Percentiles rank a stretch among this genome's conserved stretches.
These are phyloP conservation scores for Lactifluus hygrophoroides DNA, from an alignment of 768 basidiomycete genomes.

Conservation along the genomic window DNA sequence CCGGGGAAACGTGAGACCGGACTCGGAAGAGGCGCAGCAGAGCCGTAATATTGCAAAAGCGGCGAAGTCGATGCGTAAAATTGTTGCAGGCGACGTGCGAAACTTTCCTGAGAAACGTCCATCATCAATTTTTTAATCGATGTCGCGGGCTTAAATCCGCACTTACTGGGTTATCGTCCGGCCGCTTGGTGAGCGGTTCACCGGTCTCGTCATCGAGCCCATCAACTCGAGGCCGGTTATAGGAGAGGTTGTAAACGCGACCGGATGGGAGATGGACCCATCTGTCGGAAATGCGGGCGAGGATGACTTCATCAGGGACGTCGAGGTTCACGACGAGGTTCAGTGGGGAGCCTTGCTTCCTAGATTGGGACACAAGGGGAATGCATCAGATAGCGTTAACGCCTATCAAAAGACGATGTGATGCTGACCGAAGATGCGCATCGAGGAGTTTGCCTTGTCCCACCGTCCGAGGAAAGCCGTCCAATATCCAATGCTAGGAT, in stretches of 20 bases:
- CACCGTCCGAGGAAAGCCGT: conserved; percentile 87
- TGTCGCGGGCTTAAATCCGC: no score
- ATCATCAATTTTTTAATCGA: no score
- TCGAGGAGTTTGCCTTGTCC: conserved; percentile 78
- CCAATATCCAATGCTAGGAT: conserved; percentile 87
- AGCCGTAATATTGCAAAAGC: conserved; percentile 61
- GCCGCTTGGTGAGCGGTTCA: conserved; percentile 77
- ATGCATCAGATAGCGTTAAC: background rate
- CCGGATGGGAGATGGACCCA: conserved; percentile 87
- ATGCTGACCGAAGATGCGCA: conserved; percentile 55
- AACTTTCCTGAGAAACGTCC: conserved; percentile 59
- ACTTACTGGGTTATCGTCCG: conserved; percentile 83
- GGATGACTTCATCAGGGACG: conserved; percentile 80
- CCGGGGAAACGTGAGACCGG: conserved; percentile 23
- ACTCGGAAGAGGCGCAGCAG: conserved; percentile 29
- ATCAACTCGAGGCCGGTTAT: conserved; percentile 72
- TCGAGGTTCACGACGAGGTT: conserved; percentile 81
- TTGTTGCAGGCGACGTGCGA: conserved; percentile 61
- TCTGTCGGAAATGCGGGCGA: conserved; percentile 80
- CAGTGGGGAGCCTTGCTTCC: conserved; percentile 54
- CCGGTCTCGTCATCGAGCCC: conserved; percentile 84
- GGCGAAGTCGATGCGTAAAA: conserved; percentile 80
- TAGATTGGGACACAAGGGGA: no score
- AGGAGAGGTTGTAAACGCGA: conserved; percentile 82
- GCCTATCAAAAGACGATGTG: background rate